Base-by-base conservation (phyloP, 2,329 filamentous ascomycete genomes). In the Pyricularia pennisetigena region DNA sequence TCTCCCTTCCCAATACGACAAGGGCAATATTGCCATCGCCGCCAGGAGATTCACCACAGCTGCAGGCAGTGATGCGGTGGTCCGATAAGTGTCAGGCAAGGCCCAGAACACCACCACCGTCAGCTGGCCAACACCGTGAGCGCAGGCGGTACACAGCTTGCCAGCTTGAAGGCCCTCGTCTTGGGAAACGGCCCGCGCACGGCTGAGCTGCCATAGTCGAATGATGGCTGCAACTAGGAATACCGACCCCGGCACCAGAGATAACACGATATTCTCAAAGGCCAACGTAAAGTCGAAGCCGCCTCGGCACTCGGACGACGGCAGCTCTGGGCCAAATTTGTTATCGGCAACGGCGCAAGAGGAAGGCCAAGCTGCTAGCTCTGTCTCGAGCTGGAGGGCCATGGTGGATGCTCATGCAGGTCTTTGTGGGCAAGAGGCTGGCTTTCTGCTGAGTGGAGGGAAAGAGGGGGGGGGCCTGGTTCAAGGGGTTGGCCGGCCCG, bases 201-300 rank as follows among this genome's bases (percentile, higher is more conserved):
- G 20, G 49, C 23, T n/a, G 49, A 57, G 49, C 49, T 57, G 49
- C 49, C 49, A 57, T 24, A 57, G 49, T n/a, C 49, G 49, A 57
- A 57, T 57, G 49, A 24, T 24, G 49, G 49, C 49, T 24, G 49
- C 28, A 5, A 70, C 32, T 1, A 71, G 10, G 9, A 70, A 28
- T 6, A 68, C 62, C 24, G 70, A 61, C 14, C 32, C 49, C 24
- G 65, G 68, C 23, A 69, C 68, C 5, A 66, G 67, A 29, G 69
- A 68, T 4, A 66, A 64, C 4, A 72, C 30, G 23, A 72, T 66
- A 30, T 72, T 68, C 30, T 72, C 71, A n/a, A 72, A 72, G 9
- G 67, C 62, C 6, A 72, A 68, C 0, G 71, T 72, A 30, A 72
- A 72, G 24, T 72, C 71, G 67, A 72, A 72, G 67, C 67, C 65